Conservation (phyloP, 2,329 filamentous ascomycete genomes). For the Clarireedia monteithiana region DNA sequence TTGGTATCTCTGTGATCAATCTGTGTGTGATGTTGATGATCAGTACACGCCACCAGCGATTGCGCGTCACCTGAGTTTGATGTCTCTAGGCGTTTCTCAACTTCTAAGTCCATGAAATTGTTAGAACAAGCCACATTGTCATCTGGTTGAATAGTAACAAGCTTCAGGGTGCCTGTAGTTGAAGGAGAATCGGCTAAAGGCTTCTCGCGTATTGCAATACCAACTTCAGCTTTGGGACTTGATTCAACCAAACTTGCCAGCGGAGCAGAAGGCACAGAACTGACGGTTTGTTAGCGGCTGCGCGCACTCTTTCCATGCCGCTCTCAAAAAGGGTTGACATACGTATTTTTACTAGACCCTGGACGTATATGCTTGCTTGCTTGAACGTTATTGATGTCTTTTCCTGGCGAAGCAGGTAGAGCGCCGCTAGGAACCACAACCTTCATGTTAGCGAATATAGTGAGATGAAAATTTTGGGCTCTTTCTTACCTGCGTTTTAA, state of each 20-base stretch:
- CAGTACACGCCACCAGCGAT: too few relatives aligned
- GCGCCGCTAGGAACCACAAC: neutral
- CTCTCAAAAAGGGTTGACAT: neutral
- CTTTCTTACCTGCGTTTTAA: neutral
- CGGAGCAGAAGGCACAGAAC: slow-evolving; percentile 2
- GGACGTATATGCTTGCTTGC: slow-evolving; percentile 4
- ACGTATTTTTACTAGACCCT: slow-evolving; percentile 9
- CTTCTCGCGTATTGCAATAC: too few relatives aligned
- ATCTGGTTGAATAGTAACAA: too few relatives aligned
- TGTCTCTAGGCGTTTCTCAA: too few relatives aligned
- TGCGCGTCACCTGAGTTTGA: too few relatives aligned
- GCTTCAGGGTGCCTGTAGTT: too few relatives aligned
- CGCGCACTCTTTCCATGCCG: neutral
- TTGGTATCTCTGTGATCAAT: neutral
- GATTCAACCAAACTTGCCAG: neutral
- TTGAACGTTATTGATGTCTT: neutral
- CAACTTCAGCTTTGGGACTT: neutral
- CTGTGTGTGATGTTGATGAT: neutral
- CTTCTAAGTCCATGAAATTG: too few relatives aligned
- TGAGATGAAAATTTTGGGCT: neutral
- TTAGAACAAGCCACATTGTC: too few relatives aligned
- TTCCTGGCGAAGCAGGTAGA: neutral
- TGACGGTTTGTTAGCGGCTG: neutral
- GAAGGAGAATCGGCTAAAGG: too few relatives aligned
- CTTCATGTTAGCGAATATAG: neutral